These are phyloP conservation scores for Lasiodiplodia gonubiensis DNA, from an alignment of 2,329 filamentous ascomycete species.

Conservation along the genomic window DNA sequence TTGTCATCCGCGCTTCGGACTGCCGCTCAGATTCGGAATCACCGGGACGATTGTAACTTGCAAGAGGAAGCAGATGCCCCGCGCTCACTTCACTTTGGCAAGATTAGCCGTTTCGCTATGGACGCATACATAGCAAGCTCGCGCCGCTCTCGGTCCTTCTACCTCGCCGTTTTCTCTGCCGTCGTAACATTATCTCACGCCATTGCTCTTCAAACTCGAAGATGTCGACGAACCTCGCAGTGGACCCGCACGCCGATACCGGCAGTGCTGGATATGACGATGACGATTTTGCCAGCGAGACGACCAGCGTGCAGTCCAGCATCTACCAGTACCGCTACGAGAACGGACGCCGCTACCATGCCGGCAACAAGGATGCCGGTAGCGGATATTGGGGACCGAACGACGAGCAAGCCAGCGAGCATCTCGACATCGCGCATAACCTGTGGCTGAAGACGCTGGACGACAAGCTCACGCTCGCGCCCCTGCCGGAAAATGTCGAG, in stretches of 20 bases:
- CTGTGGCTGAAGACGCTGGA: conserved; percentile 47
- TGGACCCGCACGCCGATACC: neutral
- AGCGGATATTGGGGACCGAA: conserved; percentile 44
- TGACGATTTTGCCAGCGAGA: conserved; percentile 9
- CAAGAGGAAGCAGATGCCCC: no score
- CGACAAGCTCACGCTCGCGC: conserved; percentile 43
- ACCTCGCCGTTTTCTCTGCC: no score
- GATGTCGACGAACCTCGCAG: neutral
- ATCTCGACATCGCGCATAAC: conserved; percentile 53
- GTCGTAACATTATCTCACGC: no score
- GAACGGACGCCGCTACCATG: conserved; percentile 29
- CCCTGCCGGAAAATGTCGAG: conserved; percentile 34
- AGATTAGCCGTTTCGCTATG: no score
- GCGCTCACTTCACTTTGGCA: no score
- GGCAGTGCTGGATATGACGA: neutral
- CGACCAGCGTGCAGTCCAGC: conserved; percentile 31
- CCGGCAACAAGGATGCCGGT: neutral
- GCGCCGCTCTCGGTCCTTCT: no score
- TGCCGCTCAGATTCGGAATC: neutral
- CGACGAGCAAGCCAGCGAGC: conserved; percentile 51
- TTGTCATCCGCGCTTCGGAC: neutral
- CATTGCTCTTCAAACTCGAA: no score
- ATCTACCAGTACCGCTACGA: conserved; percentile 40
- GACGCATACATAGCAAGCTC: no score
- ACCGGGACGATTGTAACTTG: no score